These are phyloP conservation scores for Lipomyces sp. DNA, from an alignment of 805 yeast genomes.

Conservation along the genomic window DNA sequence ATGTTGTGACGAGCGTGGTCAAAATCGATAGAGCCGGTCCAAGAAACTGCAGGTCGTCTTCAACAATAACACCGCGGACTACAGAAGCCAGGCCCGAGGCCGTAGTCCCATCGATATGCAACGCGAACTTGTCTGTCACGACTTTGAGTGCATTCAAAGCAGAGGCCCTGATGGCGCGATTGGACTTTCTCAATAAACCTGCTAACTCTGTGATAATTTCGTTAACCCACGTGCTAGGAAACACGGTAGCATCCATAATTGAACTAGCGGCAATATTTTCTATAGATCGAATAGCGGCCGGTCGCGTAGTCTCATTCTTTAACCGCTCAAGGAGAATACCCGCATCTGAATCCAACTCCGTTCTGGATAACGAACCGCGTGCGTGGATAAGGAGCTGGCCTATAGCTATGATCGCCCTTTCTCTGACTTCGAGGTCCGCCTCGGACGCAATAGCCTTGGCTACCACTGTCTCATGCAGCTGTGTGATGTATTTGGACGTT, in stretches of 20 bases:
- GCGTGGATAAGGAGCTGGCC: conserved; percentile 40
- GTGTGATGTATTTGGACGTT: conserved; percentile 19
- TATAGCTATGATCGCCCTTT: conserved; percentile 46
- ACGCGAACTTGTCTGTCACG: conserved; percentile 17
- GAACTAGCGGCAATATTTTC: conserved; percentile 39
- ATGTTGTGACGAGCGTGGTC: conserved; percentile 10
- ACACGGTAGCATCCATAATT: conserved; percentile 22
- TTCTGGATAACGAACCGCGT: conserved; percentile 38
- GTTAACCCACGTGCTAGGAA: conserved; percentile 39
- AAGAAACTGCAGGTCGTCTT: conserved; percentile 29
- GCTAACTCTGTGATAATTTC: conserved; percentile 34
- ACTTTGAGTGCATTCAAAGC: conserved; percentile 37
- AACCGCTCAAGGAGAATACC: conserved; percentile 45
- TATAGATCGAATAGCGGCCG: conserved; percentile 44
- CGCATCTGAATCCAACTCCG: conserved; percentile 44
- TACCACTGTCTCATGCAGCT: conserved; percentile 44
- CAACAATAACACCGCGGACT: conserved; percentile 11
- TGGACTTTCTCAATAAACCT: conserved; percentile 37
- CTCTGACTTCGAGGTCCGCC: conserved; percentile 49
- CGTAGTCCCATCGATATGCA: conserved; percentile 9
- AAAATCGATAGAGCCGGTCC: conserved; percentile 27
- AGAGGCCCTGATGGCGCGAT: conserved; percentile 39
- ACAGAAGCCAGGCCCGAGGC: conserved; percentile 29
- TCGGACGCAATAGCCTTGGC: conserved; percentile 46
- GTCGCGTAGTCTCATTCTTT: conserved; percentile 47